phyloP scores from a whole-genome alignment of 2,329 filamentous ascomycete species.

The Xylariaceae sp. region DNA sequence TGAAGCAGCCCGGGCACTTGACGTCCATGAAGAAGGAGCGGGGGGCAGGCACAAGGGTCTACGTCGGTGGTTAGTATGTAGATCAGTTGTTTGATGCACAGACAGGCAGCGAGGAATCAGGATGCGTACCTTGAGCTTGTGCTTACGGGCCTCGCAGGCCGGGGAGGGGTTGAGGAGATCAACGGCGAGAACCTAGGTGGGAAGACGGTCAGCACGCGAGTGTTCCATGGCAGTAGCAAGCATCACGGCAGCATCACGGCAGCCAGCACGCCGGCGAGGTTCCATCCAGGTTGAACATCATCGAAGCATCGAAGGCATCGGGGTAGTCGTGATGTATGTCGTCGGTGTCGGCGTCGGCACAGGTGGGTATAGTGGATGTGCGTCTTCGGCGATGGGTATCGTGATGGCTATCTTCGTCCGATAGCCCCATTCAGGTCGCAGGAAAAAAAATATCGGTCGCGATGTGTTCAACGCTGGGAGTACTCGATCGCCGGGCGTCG shows the following conservation, averaged over 20 bases:
- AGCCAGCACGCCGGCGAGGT: conserved; percentile 3
- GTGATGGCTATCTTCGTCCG: background rate
- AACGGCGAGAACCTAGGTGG: conserved; percentile 91
- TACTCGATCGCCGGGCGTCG: conserved; percentile 15
- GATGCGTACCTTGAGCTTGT: conserved; percentile 96
- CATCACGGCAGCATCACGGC: background rate
- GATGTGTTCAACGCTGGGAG: conserved; percentile 5
- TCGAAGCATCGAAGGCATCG: background rate
- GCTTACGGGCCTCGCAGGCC: conserved; percentile 97
- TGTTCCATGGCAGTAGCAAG: conserved; percentile 6
- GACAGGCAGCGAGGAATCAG: background rate
- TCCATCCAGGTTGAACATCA: conserved; percentile 4
- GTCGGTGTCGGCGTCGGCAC: background rate
- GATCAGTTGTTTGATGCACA: conserved; percentile 18
- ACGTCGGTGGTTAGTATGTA: conserved; percentile 22
- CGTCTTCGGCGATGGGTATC: background rate
- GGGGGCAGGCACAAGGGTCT: conserved; percentile 92
- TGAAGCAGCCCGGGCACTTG: conserved; percentile 99
- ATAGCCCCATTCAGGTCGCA: background rate
- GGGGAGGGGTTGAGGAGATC: conserved; percentile 99
- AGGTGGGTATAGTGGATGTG: background rate
- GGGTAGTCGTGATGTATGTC: background rate
- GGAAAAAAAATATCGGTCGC: conserved; percentile 5
- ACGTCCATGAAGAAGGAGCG: conserved; percentile 99
- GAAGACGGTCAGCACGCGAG: conserved; percentile 43